A percentile compares a stretch with the other conserved stretches of the same genome.
phyloP scores from a whole-genome alignment of 805 yeast species.

The Candida ulmi region DNA sequence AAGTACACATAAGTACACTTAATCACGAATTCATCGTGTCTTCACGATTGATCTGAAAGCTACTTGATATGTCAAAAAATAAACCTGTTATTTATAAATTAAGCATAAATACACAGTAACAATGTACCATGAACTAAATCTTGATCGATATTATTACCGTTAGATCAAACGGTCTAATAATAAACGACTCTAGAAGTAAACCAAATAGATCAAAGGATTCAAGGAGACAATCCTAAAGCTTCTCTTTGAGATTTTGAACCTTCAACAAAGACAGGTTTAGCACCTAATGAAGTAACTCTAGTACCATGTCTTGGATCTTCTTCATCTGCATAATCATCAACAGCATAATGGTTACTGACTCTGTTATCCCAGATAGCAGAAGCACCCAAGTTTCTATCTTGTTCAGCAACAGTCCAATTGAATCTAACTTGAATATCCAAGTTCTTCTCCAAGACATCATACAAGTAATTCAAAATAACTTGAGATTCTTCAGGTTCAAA shows the following conservation, averaged over 20 bases:
- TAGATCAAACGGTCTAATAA: too few relatives aligned
- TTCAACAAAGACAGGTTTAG: conserved; percentile 45
- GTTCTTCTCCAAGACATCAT: conserved; percentile 38
- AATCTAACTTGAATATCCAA: conserved; percentile 52
- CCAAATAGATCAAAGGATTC: not conserved
- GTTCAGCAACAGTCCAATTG: conserved; percentile 40
- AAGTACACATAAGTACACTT: too few relatives aligned
- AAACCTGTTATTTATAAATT: too few relatives aligned
- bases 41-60: too few relatives aligned
- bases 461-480: conserved; percentile 38
- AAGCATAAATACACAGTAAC: too few relatives aligned
- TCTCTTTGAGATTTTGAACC: conserved; percentile 46
- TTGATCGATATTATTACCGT: too few relatives aligned
- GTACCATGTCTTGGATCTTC: conserved; percentile 53
- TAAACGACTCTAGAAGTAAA: too few relatives aligned
- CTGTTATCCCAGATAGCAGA: conserved; percentile 61
- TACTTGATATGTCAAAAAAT: too few relatives aligned
- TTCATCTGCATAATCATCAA: conserved; percentile 43
- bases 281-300: conserved; percentile 49
- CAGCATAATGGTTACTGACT: conserved; percentile 46
- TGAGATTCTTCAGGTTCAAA: conserved; percentile 43
- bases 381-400: conserved; percentile 36
- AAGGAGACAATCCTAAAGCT: conserved; percentile 17
- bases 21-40: too few relatives aligned
- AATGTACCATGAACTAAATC: too few relatives aligned